Percentiles rank a stretch among this genome's conserved stretches.
These are phyloP conservation scores for Lachnellula arida DNA, from an alignment of 2,329 filamentous ascomycete species.

Conservation along the genomic window DNA sequence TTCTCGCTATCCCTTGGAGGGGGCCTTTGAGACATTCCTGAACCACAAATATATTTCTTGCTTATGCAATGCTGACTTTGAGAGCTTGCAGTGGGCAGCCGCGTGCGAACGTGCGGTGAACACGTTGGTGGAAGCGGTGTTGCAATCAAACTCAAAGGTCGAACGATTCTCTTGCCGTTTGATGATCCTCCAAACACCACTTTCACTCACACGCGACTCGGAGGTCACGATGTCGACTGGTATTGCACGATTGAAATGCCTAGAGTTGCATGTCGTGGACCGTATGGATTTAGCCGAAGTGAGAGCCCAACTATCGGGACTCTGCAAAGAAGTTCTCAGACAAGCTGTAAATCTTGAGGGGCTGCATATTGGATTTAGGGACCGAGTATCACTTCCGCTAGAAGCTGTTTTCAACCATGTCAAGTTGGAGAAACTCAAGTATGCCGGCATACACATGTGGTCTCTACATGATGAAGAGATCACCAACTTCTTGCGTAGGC, in stretches of 20 bases:
- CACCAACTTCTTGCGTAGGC: slow-evolving; percentile 49
- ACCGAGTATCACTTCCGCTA: slow-evolving; percentile 50
- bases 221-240: slow-evolving; percentile 45
- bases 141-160: slow-evolving; percentile 47
- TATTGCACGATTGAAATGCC: slow-evolving; percentile 52
- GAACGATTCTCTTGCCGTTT: slow-evolving; percentile 44
- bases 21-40: too few species aligned
- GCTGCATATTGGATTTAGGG: slow-evolving; percentile 61
- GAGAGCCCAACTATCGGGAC: slow-evolving; percentile 48
- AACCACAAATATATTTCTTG: too few species aligned
- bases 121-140: slow-evolving; percentile 52
- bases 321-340: slow-evolving; percentile 54
- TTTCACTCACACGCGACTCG: slow-evolving; percentile 44
- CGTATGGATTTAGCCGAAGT: slow-evolving; percentile 44
- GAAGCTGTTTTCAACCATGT: slow-evolving; percentile 59
- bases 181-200: slow-evolving; percentile 54
- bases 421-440: slow-evolving; percentile 55
- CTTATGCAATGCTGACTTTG: too few species aligned
- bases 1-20: too few species aligned
- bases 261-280: slow-evolving; percentile 57
- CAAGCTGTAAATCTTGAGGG: slow-evolving; percentile 56
- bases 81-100: slow-evolving; percentile 44
- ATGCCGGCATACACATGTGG: slow-evolving; percentile 64
- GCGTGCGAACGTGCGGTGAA: slow-evolving; percentile 59
- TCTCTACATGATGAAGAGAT: slow-evolving; percentile 56